Percentiles rank a stretch among this genome's conserved stretches.
Evolutionary conservation across 1,284 basidiomycete species (phyloP).

Genomic region (Ceraceosorus guamensis): DNA sequence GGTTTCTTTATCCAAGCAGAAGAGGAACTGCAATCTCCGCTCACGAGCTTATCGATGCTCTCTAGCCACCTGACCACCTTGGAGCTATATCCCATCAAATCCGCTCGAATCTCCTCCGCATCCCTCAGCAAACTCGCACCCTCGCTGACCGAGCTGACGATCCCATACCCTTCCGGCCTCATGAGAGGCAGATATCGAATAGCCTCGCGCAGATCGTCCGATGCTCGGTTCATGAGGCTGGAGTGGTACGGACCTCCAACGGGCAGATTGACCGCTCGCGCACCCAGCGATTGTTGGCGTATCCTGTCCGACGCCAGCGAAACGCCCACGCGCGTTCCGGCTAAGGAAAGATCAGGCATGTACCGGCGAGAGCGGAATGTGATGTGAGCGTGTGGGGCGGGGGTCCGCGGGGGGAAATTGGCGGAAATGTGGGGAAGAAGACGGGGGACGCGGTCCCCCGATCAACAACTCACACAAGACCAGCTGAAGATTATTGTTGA

Average conservation of each 20-base stretch:
- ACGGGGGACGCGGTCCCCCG: too few species aligned
- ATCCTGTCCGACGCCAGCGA: conserved; percentile 41
- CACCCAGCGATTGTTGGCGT: conserved; percentile 33
- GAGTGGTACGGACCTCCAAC: conserved; percentile 45
- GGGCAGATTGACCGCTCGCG: conserved; percentile 44
- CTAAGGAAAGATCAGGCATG: background rate
- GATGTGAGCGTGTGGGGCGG: background rate
- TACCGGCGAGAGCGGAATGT: background rate
- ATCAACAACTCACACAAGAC: conserved; percentile 19
- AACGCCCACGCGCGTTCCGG: conserved; percentile 39
- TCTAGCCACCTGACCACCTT: conserved; percentile 38
- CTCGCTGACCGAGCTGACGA: conserved; percentile 29
- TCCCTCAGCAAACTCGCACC: conserved; percentile 15
- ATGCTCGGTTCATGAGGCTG: conserved; percentile 31
- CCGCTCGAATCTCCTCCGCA: conserved; percentile 21
- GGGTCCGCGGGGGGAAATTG: too few species aligned
- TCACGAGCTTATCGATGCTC: conserved; percentile 23
- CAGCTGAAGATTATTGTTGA: conserved; percentile 44
- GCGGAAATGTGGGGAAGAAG: too few species aligned
- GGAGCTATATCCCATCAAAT: conserved; percentile 29
- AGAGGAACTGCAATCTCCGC: too few species aligned
- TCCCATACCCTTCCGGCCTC: conserved; percentile 8
- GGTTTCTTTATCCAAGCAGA: too few species aligned
- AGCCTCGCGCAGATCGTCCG: conserved; percentile 21
- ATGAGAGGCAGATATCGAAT: conserved; percentile 36